A percentile compares a stretch with the other conserved stretches of the same genome.
Evolutionary conservation across 495 filamentous ascomycete genomes (phyloP).

Genomic region (Trypethelium eluteriae): DNA sequence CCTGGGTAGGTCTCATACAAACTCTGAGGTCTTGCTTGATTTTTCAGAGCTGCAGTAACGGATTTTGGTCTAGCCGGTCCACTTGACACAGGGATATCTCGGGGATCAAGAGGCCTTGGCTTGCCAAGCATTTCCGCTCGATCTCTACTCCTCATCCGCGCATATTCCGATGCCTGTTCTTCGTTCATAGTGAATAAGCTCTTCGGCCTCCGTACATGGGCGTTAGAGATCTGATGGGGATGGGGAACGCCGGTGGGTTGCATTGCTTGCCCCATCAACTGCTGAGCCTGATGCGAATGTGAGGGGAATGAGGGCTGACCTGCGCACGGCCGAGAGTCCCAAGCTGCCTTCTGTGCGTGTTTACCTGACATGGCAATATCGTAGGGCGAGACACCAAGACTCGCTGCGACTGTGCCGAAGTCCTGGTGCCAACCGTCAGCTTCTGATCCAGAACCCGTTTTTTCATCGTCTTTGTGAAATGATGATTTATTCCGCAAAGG

Average conservation of each 20-base stretch:
- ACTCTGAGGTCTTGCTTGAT: slow-evolving; percentile 21
- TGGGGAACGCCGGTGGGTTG: slow-evolving; percentile 16
- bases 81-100: background rate
- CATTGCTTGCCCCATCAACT: slow-evolving; percentile 9
- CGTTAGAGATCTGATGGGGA: slow-evolving; percentile 34
- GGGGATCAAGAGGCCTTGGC: slow-evolving; percentile 13
- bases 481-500: background rate
- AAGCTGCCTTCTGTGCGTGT: background rate
- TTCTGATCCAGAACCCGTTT: slow-evolving; percentile 15
- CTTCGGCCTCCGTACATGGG: slow-evolving; percentile 17
- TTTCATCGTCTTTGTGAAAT: slow-evolving; percentile 14
- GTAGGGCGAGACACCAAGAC: slow-evolving; percentile 39
- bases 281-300: slow-evolving; percentile 4
- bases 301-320: background rate
- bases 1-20: slow-evolving; percentile 16
- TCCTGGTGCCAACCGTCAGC: slow-evolving; percentile 27
- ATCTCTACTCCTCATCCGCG: slow-evolving; percentile 35
- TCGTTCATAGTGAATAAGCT: slow-evolving; percentile 34
- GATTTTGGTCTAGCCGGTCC: background rate
- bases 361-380: slow-evolving; percentile 33
- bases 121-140: slow-evolving; percentile 22
- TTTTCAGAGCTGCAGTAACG: slow-evolving; percentile 23
- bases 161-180: slow-evolving; percentile 33
- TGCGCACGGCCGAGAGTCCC: background rate
- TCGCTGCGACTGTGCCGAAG: slow-evolving; percentile 34